phyloP scores from a whole-genome alignment of 2,329 filamentous ascomycete genomes.

The Sporothrix pallida region DNA sequence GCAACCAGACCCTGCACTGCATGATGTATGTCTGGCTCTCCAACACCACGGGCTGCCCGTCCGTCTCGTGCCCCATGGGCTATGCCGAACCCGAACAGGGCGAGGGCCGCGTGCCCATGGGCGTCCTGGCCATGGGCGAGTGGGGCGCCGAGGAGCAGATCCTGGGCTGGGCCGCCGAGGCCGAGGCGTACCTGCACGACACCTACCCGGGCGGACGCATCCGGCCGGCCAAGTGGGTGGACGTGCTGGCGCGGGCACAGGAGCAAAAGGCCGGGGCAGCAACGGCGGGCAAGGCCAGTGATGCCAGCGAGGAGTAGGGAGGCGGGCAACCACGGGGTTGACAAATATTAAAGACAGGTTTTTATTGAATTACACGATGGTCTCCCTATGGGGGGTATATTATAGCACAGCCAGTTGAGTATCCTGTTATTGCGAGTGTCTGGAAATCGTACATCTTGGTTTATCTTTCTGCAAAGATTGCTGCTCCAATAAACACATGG shows the following conservation, averaged over 20 bases:
- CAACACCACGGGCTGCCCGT: conserved; percentile 80
- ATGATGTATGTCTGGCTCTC: conserved; percentile 89
- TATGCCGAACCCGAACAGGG: conserved; percentile 66
- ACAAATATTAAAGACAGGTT: too few relatives aligned
- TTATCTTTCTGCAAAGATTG: too few relatives aligned
- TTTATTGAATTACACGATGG: too few relatives aligned
- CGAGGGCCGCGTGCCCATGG: conserved; percentile 64
- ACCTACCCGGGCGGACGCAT: conserved; percentile 55
- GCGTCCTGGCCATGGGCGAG: conserved; percentile 68
- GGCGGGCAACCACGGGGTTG: too few relatives aligned
- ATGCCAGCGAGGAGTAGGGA: conserved; percentile 2
- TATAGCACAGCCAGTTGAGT: too few relatives aligned
- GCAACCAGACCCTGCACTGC: conserved; percentile 71
- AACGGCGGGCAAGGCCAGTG: not conserved
- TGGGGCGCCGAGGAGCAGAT: conserved; percentile 71
- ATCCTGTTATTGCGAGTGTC: too few relatives aligned
- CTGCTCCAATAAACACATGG: too few relatives aligned
- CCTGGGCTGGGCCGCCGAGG: conserved; percentile 63
- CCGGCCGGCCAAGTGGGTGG: conserved; percentile 62
- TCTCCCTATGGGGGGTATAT: too few relatives aligned
- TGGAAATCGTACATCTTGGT: too few relatives aligned
- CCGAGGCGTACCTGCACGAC: conserved; percentile 60
- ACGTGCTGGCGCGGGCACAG: conserved; percentile 56
- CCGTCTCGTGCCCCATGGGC: conserved; percentile 75
- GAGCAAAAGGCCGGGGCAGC: conserved; percentile 33